Evolutionary conservation across 2,329 filamentous ascomycete genomes (phyloP), one percentile per base, ranked within the genome.

Genomic region (Colletotrichum viniferum): DNA sequence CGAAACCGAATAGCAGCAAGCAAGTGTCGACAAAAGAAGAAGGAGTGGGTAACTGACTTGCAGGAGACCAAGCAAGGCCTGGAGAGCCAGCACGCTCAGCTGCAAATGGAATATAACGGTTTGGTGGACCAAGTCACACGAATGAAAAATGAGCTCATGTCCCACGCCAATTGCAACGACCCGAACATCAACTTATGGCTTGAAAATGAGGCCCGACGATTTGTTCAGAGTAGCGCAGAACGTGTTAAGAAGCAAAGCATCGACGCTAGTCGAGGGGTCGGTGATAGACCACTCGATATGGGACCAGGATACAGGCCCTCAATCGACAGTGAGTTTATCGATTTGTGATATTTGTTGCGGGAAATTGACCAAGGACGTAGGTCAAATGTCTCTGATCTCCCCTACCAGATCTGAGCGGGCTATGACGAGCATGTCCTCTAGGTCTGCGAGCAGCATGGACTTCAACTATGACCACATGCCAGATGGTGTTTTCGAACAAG

Each of bases 1-100:
- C 90, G 93, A 76, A 96, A 96, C 81, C 89, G 94, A 12, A 85
- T 94, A 4, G 94, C 94, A 0, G 94, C 94, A 2, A 93, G 92
- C 81, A 95, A 95, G 81, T 95, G 93, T 80, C 90, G 94, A 5
- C 90, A 93, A 79, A 94, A 94, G 83, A 90, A 90, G 79, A 91
- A 90, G 82, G 83, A 86, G 78, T 90, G 87, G 85, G 86, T 89
- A 26, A 83, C 83, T 14, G 85, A 87, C n/a, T 80, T 91, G 26
- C 88, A 91, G 74, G 85, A 87, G 69, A 85, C 83, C 7, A 87
- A 86, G 71, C 77, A 81, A 12, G 83, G 80, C 1, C 78, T 91
- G 60, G 89, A 91, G 79, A 79, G 78, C 7, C 83, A 86, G 55
- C 84, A 90, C 78, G 79, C 78, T 12, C 79, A 81, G 8, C 82